phyloP scores from a whole-genome alignment of 129 eudicot genomes.

The Mikania micrantha region DNA sequence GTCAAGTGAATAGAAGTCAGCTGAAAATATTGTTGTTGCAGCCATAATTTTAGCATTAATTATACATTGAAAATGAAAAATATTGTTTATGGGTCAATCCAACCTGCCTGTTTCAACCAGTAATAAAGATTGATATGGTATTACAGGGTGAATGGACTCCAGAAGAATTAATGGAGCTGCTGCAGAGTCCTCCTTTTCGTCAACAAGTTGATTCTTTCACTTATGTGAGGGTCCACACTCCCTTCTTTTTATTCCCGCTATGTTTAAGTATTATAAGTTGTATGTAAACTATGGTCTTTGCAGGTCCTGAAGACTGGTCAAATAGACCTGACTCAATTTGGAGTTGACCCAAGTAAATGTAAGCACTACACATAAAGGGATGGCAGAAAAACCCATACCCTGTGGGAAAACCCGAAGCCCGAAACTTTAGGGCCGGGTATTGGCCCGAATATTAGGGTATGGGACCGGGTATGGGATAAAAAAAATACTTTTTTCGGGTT shows the following conservation, averaged over 20 bases:
- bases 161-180: conserved; percentile 70
- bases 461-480: too few species aligned
- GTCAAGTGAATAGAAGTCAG: neutral
- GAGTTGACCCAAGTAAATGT: conserved; percentile 98
- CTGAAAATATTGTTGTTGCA: neutral
- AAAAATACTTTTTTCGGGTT: too few species aligned
- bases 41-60: neutral
- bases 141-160: conserved; percentile 77
- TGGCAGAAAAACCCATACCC: too few species aligned
- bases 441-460: too few species aligned
- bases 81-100: neutral
- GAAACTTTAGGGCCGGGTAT: too few species aligned
- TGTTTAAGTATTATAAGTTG: neutral
- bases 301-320: conserved; percentile 99
- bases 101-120: neutral
- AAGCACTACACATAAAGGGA: conserved; percentile 33
- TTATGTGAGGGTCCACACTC: conserved; percentile 42
- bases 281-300: conserved; percentile 16
- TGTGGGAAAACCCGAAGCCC: too few species aligned
- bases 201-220: conserved; percentile 98
- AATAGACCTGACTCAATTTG: conserved; percentile 92
- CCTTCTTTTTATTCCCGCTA: neutral
- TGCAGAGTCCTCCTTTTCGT: conserved; percentile 96
- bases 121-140: conserved; percentile 12
- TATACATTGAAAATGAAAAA: neutral